Conservation (phyloP, 1,284 basidiomycete genomes). For the Ustilago sp. region DNA sequence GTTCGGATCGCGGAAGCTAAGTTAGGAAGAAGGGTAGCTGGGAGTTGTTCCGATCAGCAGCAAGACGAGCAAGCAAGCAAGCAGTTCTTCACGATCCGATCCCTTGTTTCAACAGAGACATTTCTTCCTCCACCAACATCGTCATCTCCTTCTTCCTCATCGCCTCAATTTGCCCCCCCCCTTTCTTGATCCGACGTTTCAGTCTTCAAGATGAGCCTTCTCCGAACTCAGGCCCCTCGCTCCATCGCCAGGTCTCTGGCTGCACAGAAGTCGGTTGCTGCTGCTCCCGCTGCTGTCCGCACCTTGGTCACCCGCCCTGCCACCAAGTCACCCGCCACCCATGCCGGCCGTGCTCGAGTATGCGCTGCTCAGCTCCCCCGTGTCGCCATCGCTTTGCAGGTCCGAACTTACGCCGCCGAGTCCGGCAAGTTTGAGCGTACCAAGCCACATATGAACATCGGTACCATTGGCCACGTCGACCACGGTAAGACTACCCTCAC, state of each 20-base stretch:
- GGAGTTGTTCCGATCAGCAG: neutral
- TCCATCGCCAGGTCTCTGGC: conserved; percentile 44
- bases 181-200: conserved; percentile 29
- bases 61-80: neutral
- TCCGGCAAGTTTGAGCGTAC: conserved; percentile 80
- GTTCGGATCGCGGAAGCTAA: conserved; percentile 33
- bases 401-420: conserved; percentile 74
- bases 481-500: conserved; percentile 87
- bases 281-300: conserved; percentile 37
- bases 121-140: conserved; percentile 35
- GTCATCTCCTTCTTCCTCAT: conserved; percentile 18
- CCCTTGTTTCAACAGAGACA: conserved; percentile 17
- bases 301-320: conserved; percentile 39
- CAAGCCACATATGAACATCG: conserved; percentile 90
- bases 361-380: conserved; percentile 43
- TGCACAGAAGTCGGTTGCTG: conserved; percentile 38
- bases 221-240: conserved; percentile 52
- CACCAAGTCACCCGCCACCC: conserved; percentile 37
- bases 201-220: conserved; percentile 49
- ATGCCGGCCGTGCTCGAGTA: conserved; percentile 39
- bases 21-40: too few species aligned
- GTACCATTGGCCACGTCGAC: conserved; percentile 71
- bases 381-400: conserved; percentile 45
- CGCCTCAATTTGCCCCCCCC: conserved; percentile 2
- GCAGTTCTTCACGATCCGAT: neutral